Conservation (phyloP, 768 basidiomycete genomes). For the Suillus occidentalis region DNA sequence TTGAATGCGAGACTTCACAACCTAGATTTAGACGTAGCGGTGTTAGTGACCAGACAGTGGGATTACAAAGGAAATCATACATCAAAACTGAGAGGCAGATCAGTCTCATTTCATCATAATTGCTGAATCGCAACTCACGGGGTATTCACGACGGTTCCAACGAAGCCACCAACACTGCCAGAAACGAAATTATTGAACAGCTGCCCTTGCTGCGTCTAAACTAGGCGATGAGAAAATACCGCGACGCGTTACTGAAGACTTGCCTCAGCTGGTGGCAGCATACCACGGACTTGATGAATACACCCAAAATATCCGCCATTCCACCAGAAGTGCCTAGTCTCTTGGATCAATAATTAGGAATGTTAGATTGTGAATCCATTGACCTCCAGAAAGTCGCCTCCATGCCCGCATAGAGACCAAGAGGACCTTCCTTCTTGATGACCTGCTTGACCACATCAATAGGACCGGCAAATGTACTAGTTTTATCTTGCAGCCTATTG, state of each 20-base stretch:
- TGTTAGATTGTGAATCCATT: not conserved
- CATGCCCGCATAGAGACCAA: slow-evolving; percentile 93
- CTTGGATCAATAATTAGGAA: slow-evolving; percentile 1
- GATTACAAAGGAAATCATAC: slow-evolving; percentile 27
- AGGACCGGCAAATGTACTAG: slow-evolving; percentile 86
- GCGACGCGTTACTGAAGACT: slow-evolving; percentile 15
- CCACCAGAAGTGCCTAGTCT: slow-evolving; percentile 76
- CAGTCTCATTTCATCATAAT: slow-evolving; percentile 11
- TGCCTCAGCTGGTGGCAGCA: slow-evolving; percentile 87
- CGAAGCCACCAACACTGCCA: slow-evolving; percentile 85
- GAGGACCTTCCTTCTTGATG: slow-evolving; percentile 70
- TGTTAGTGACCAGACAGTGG: not conserved
- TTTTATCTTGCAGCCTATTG: slow-evolving; percentile 85
- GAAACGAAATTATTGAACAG: slow-evolving; percentile 92
- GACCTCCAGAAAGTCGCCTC: slow-evolving; percentile 98
- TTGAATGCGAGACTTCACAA: slow-evolving; percentile 96
- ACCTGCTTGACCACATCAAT: slow-evolving; percentile 87
- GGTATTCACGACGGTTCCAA: slow-evolving; percentile 89
- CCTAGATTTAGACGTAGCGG: slow-evolving; percentile 42
- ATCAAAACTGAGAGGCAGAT: slow-evolving; percentile 40
- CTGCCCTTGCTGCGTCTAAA: slow-evolving; percentile 61
- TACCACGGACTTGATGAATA: slow-evolving; percentile 79
- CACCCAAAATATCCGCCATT: slow-evolving; percentile 95
- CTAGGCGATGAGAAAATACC: not conserved
- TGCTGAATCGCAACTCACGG: slow-evolving; percentile 52